These are phyloP conservation scores for Coemansia sp. DNA, from an alignment of 192 early-diverging fungal species.

Conservation along the genomic window DNA sequence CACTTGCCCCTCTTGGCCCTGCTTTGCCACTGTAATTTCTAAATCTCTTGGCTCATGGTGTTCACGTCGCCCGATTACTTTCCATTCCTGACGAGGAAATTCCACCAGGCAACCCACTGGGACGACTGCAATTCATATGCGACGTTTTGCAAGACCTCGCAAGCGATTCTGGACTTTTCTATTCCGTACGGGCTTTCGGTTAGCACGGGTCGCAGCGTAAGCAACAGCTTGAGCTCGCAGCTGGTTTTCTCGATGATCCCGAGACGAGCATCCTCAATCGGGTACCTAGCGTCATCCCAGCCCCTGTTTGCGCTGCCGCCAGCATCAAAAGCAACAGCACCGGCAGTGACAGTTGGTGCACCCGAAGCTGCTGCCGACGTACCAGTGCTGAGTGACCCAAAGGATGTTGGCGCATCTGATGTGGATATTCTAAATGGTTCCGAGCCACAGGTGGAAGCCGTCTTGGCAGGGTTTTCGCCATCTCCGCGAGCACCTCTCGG, in stretches of 20 bases:
- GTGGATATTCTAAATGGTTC: neutral
- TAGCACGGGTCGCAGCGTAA: constrained; percentile 42
- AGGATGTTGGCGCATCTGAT: neutral
- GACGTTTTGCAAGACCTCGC: constrained; percentile 67
- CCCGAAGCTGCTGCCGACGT: neutral
- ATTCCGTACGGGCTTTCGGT: constrained; percentile 72
- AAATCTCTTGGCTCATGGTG: constrained; percentile 15
- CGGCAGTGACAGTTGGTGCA: neutral
- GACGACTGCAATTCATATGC: constrained; percentile 81
- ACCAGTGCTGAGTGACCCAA: neutral
- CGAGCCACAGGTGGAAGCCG: neutral
- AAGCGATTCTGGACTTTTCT: constrained; percentile 78
- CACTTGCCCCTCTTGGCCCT: neutral
- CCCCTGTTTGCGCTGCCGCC: constrained; percentile 56
- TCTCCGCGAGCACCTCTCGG: neutral
- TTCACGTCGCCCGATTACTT: constrained; percentile 66
- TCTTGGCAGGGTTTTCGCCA: constrained; percentile 12
- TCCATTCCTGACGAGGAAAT: constrained; percentile 75
- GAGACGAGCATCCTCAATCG: constrained; percentile 69
- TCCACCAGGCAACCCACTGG: constrained; percentile 74
- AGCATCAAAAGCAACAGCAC: neutral
- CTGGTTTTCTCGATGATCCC: constrained; percentile 59
- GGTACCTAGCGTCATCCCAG: constrained; percentile 78
- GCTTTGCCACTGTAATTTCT: neutral
- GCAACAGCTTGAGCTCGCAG: constrained; percentile 75